These are phyloP conservation scores for Macrotyloma uniflorum DNA, from an alignment of 306 rosid species.

Conservation along the genomic window DNA sequence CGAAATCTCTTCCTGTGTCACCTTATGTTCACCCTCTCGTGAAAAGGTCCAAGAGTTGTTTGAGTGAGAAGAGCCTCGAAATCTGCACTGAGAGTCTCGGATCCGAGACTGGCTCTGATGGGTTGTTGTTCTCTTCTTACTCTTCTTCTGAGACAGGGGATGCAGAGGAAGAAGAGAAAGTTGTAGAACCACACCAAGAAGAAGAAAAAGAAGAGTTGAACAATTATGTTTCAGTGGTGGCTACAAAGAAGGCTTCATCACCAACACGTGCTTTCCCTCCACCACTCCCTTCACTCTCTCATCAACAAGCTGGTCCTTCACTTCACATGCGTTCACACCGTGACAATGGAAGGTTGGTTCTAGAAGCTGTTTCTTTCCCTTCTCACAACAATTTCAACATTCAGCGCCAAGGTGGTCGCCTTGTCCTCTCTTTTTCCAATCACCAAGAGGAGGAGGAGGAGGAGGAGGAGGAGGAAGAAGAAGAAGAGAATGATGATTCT, in stretches of 20 bases:
- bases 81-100: constrained; percentile 94
- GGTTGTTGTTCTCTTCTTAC: constrained; percentile 59
- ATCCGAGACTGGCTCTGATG: constrained; percentile 92
- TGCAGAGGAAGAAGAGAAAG: constrained; percentile 13
- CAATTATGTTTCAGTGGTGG: constrained; percentile 20
- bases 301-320: constrained; percentile 46
- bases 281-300: constrained; percentile 65
- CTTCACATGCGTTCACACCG: constrained; percentile 65
- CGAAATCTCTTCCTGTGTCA: constrained; percentile 41
- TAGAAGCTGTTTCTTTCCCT: constrained; percentile 75
- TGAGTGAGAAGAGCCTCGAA: constrained; percentile 69
- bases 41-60: constrained; percentile 57
- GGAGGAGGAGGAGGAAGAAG: neutral
- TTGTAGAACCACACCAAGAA: neutral
- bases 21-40: constrained; percentile 88
- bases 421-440: constrained; percentile 63
- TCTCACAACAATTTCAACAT: constrained; percentile 59
- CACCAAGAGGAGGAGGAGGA: constrained; percentile 26
- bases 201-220: constrained; percentile 29
- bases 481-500: constrained; percentile 18
- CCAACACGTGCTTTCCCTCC: constrained; percentile 65
- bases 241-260: constrained; percentile 36
- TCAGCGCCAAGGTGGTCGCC: constrained; percentile 75
- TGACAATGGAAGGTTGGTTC: constrained; percentile 80
- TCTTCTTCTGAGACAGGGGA: constrained; percentile 53